phyloP scores from a whole-genome alignment of 2,329 filamentous ascomycete genomes.

The Geosmithia morbida region DNA sequence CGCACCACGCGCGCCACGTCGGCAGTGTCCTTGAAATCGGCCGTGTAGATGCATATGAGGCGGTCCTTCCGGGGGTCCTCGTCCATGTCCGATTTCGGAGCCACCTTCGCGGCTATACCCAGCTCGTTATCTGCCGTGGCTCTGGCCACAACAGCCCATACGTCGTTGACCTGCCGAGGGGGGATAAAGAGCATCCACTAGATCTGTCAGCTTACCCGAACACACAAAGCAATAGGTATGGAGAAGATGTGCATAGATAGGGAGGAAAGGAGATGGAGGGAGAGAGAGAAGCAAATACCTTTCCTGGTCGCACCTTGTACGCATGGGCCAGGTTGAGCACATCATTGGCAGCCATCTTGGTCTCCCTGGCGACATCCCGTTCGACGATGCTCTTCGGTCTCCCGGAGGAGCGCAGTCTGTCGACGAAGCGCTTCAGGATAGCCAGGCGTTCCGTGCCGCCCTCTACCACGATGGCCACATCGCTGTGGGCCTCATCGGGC shows the following conservation, averaged over 20 bases:
- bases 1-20: constrained; percentile 57
- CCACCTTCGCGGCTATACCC: constrained; percentile 59
- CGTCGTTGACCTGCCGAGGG: constrained; percentile 36
- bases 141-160: constrained; percentile 53
- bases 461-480: constrained; percentile 32
- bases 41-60: constrained; percentile 67
- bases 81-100: constrained; percentile 32
- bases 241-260: no score
- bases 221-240: background rate
- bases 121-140: constrained; percentile 56
- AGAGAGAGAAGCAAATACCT: constrained; percentile 31
- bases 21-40: constrained; percentile 52
- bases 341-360: constrained; percentile 31
- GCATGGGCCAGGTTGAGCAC: constrained; percentile 47
- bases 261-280: background rate
- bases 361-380: constrained; percentile 33
- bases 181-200: constrained; percentile 64
- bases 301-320: constrained; percentile 47
- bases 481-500: constrained; percentile 27
- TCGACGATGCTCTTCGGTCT: constrained; percentile 12
- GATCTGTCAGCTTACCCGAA: constrained; percentile 8
- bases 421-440: constrained; percentile 17
- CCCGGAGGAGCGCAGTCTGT: background rate
- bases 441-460: constrained; percentile 36
- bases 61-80: constrained; percentile 26